Base-by-base conservation (phyloP, 768 basidiomycete species). In the Leucocoprinus sp. region DNA sequence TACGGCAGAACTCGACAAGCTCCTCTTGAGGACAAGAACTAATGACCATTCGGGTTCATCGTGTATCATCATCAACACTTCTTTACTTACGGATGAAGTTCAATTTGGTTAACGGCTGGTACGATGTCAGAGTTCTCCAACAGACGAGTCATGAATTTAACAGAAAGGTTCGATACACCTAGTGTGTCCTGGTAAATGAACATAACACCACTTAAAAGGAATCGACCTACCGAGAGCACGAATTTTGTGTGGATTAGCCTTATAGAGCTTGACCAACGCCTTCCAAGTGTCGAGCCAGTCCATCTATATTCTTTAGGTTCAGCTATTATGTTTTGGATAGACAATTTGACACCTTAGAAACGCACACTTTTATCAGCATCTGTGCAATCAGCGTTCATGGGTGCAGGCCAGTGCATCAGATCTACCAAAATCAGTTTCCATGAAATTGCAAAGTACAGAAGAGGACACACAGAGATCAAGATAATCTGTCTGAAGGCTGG, bases 371-470 rank as follows among this genome's bases (percentile, higher is more conserved):
- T 74, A 55, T 84, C 77, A 5, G 79, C 54, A 7, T 51, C 67
- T 15, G 72, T 65, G 41, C 68, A 68, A 48, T 76, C 76, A 34
- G 54, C 53, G 8, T 73, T 76, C 76, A 86, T 76, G 26, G 86
- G 82, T 15, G 82, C 77, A 11, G 88, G 89, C 87, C 85, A 88
- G 63, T 88, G 85, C 74, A 88, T 78, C 48, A 87, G 67, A 76
- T 78, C 80, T 82, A 48, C 4, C 35, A 37, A 24, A 19, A 21
- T 14, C 14, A 7, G 22, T 39, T 31, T 43, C 12, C 26, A 17
- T 33, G 4, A 48, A 37, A 28, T 8, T 7, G 15, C 11, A 23
- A 40, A 37, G 3, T 22, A 18, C 22, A 26, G 6, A 33, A 21
- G 8, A 15, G 15, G 51, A 62, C 68, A 55, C 57, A 78, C 83